phyloP scores from a whole-genome alignment of 768 basidiomycete genomes.

The Omphalotus guepiniiformis region DNA sequence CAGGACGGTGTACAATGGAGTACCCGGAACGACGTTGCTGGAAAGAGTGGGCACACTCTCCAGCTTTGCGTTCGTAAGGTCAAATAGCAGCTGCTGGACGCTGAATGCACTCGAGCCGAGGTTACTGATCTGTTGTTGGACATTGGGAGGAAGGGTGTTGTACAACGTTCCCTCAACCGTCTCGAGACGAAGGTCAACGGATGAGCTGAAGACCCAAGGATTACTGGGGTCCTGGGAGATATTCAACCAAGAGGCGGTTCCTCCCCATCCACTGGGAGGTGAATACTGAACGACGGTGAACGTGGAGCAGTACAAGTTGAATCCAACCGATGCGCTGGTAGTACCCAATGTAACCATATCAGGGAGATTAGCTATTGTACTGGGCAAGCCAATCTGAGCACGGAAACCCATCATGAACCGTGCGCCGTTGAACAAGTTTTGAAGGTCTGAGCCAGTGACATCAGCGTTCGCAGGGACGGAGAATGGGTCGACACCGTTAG shows the following conservation, averaged over 20 bases:
- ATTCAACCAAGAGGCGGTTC: background rate
- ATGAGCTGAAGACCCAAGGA: background rate
- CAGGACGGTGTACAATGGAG: background rate
- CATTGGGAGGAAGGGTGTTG: background rate
- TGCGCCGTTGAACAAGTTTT: background rate
- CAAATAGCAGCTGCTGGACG: background rate
- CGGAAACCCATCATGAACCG: background rate
- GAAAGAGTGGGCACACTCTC: background rate
- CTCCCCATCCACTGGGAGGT: too few relatives aligned
- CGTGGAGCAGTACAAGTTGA: background rate
- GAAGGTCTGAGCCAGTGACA: background rate
- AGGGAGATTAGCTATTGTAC: too few relatives aligned
- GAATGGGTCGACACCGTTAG: background rate
- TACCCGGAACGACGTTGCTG: background rate
- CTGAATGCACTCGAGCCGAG: background rate
- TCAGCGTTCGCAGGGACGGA: background rate
- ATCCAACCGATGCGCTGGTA: too few relatives aligned
- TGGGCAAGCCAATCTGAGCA: background rate
- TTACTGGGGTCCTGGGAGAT: background rate
- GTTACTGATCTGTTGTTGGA: background rate
- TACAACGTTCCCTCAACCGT: background rate
- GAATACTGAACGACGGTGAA: background rate
- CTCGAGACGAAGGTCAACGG: background rate
- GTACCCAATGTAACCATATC: too few relatives aligned
- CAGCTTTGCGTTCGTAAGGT: background rate